phyloP scores from a whole-genome alignment of 2,329 filamentous ascomycete species.

The Phyllosticta capitalensis region DNA sequence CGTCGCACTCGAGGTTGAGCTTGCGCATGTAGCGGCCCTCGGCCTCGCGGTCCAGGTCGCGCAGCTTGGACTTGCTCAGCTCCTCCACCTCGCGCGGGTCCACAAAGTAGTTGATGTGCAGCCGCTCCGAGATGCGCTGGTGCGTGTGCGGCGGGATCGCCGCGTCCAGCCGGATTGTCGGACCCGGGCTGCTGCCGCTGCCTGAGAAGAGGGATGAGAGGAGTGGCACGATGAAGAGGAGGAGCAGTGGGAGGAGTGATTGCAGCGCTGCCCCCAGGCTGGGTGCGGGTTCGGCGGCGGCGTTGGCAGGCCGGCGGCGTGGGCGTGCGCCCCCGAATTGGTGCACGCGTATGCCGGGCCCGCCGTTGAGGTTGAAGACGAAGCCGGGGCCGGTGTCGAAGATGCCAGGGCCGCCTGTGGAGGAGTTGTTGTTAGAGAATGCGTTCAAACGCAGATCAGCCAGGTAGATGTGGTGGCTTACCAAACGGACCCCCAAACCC shows the following conservation, averaged over 20 bases:
- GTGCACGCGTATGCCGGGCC: slow-evolving; percentile 85
- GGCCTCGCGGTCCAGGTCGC: slow-evolving; percentile 65
- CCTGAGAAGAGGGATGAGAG: slow-evolving; percentile 68
- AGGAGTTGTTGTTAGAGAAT: slow-evolving; percentile 11
- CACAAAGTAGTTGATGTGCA: slow-evolving; percentile 76
- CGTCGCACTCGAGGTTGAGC: slow-evolving; percentile 63
- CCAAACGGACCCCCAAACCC: slow-evolving; percentile 58
- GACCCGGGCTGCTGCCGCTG: slow-evolving; percentile 45
- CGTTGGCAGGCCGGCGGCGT: slow-evolving; percentile 55
- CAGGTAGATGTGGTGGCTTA: slow-evolving; percentile 27
- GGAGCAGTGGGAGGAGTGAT: slow-evolving; percentile 74
- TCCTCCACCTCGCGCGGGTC: slow-evolving; percentile 67
- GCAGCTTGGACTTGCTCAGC: slow-evolving; percentile 59
- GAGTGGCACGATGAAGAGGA: slow-evolving; percentile 72
- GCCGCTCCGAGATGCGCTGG: slow-evolving; percentile 58
- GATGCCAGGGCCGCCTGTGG: slow-evolving; percentile 37
- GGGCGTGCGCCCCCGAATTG: slow-evolving; percentile 81
- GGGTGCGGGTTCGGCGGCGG: slow-evolving; percentile 47
- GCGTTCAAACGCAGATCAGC: slow-evolving; percentile 1
- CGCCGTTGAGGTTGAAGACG: slow-evolving; percentile 89
- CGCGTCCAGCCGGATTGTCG: slow-evolving; percentile 66
- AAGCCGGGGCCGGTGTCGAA: slow-evolving; percentile 79
- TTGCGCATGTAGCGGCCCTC: slow-evolving; percentile 63
- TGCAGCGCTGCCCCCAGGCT: slow-evolving; percentile 47
- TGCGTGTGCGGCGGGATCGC: slow-evolving; percentile 63